These are phyloP conservation scores for Pyrus betulifolia DNA, from an alignment of 306 rosid genomes.

Conservation along the genomic window DNA sequence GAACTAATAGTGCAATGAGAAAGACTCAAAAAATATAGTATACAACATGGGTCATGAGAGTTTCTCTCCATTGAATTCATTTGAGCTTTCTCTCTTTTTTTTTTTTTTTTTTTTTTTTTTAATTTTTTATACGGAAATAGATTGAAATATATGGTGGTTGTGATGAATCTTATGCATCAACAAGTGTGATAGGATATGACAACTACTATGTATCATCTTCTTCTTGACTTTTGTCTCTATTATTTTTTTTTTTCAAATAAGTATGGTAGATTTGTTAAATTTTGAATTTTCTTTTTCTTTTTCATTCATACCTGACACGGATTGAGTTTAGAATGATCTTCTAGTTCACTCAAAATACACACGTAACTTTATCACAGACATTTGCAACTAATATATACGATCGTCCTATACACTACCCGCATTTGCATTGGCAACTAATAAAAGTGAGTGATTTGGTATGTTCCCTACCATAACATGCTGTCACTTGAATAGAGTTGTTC, in stretches of 20 bases:
- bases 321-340: too few species aligned
- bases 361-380: not conserved
- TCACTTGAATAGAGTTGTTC: not conserved
- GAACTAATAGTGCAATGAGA: too few species aligned
- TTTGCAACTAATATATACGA: not conserved
- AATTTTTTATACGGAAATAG: not conserved
- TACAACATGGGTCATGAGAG: not conserved
- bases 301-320: too few species aligned
- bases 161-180: not conserved
- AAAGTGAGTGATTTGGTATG: not conserved
- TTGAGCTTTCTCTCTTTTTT: not conserved
- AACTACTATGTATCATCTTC: not conserved
- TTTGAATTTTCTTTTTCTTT: not conserved
- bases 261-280: not conserved
- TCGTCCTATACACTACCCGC: not conserved
- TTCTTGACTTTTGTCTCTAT: not conserved
- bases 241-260: too few species aligned
- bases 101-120: too few species aligned
- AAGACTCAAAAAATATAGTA: too few species aligned
- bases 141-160: not conserved
- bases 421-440: not conserved
- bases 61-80: not conserved
- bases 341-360: too few species aligned
- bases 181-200: not conserved
- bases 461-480: constrained; percentile 3